phyloP scores from a whole-genome alignment of 495 filamentous ascomycete species.

The Podospora tetraspora region DNA sequence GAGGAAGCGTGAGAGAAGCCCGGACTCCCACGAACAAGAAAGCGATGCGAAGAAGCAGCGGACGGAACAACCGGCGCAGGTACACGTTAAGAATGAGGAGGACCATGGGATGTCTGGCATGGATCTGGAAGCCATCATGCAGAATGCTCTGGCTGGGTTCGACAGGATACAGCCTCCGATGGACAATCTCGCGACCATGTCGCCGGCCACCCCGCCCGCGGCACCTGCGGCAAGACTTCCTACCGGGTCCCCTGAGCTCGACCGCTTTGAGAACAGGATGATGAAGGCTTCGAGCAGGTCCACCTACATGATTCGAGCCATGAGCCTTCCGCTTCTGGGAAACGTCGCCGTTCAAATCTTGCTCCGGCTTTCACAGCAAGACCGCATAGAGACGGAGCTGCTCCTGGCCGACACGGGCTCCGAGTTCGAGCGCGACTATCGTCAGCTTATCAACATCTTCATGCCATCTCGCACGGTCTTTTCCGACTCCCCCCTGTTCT shows the following conservation, averaged over 20 bases:
- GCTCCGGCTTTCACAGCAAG: constrained; percentile 40
- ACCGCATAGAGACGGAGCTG: constrained; percentile 58
- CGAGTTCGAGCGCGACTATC: constrained; percentile 75
- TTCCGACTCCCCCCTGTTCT: constrained; percentile 62
- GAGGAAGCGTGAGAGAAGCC: constrained; percentile 33
- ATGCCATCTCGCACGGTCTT: constrained; percentile 77
- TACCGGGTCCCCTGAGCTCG: constrained; percentile 14
- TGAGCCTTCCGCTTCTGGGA: constrained; percentile 40
- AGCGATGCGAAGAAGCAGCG: constrained; percentile 33
- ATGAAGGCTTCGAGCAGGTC: constrained; percentile 31
- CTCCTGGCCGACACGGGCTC: constrained; percentile 69
- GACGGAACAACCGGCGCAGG: constrained; percentile 19
- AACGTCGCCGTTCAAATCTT: constrained; percentile 44
- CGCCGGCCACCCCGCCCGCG: neutral
- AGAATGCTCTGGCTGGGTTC: constrained; percentile 23
- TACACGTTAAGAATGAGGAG: constrained; percentile 1
- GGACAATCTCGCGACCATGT: neutral
- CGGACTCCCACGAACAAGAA: constrained; percentile 24
- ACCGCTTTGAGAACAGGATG: constrained; percentile 24
- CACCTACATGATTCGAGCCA: constrained; percentile 29
- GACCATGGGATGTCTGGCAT: constrained; percentile 8
- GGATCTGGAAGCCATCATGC: constrained; percentile 26
- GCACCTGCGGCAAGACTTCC: constrained; percentile 3
- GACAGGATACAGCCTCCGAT: constrained; percentile 10
- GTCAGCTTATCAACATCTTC: constrained; percentile 71